Evolutionary conservation across 306 rosid species (phyloP).

Genomic region (Cucumis hystrix): DNA sequence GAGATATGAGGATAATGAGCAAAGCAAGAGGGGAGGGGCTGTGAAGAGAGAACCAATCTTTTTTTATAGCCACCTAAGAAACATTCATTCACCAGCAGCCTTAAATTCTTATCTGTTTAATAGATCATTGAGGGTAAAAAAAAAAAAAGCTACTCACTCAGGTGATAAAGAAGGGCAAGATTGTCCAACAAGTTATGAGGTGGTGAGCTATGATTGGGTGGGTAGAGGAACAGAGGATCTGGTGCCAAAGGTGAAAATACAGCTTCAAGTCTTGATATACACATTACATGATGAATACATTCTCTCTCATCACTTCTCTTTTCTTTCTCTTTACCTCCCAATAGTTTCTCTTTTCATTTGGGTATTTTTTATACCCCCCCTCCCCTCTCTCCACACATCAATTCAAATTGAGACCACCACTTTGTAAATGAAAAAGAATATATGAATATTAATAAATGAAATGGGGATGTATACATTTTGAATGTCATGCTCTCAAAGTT

Average conservation of each 20-base stretch:
- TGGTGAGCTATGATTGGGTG: conserved; percentile 11
- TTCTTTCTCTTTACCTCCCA: neutral
- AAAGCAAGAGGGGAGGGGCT: conserved; percentile 8
- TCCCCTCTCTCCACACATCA: neutral
- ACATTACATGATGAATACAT: conserved; percentile 4
- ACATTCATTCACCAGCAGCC: conserved; percentile 5
- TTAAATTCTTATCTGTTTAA: conserved; percentile 5
- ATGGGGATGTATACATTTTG: neutral
- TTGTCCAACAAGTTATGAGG: conserved; percentile 11
- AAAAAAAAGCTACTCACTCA: neutral
- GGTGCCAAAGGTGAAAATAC: conserved; percentile 10
- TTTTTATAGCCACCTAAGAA: conserved; percentile 7
- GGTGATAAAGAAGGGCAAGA: conserved; percentile 3
- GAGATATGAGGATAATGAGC: conserved; percentile 4
- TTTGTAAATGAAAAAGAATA: neutral
- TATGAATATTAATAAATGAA: conserved; percentile 6
- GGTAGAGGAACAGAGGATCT: conserved; percentile 9
- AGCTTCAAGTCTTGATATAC: conserved; percentile 6
- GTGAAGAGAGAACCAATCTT: conserved; percentile 1
- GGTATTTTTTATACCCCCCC: neutral
- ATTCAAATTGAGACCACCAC: conserved; percentile 9
- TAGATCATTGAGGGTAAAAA: neutral
- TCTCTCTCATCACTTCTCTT: conserved; percentile 2
- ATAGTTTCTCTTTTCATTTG: neutral
- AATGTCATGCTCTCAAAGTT: conserved; percentile 12